Evolutionary conservation across 2,329 filamentous ascomycete species (phyloP).

Genomic region (Penicillium sp.): DNA sequence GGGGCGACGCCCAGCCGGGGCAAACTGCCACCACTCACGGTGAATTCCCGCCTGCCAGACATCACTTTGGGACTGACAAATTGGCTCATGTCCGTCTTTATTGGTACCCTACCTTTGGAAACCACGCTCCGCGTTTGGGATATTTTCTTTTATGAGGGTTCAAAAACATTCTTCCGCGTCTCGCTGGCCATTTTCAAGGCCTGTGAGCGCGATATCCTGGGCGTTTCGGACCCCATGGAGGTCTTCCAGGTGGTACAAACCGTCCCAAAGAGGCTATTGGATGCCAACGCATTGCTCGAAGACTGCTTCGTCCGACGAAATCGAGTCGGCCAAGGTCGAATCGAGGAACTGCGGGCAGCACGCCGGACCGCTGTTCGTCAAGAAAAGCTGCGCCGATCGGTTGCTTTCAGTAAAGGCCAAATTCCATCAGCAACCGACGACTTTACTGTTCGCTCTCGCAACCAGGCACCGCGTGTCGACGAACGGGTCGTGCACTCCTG

Average conservation of each 20-base stretch:
- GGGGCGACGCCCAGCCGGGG: slow-evolving; percentile 47
- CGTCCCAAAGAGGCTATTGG: slow-evolving; percentile 77
- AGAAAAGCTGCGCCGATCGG: slow-evolving; percentile 45
- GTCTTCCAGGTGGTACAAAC: slow-evolving; percentile 93
- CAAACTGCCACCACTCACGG: slow-evolving; percentile 47
- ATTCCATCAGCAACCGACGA: slow-evolving; percentile 38
- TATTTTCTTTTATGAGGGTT: slow-evolving; percentile 92
- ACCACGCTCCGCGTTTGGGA: slow-evolving; percentile 93
- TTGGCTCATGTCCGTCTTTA: slow-evolving; percentile 98
- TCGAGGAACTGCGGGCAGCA: slow-evolving; percentile 76
- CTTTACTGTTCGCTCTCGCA: slow-evolving; percentile 34
- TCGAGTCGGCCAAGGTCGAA: slow-evolving; percentile 77
- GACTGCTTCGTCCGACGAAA: slow-evolving; percentile 79
- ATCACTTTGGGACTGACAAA: slow-evolving; percentile 92
- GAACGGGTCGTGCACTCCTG: slow-evolving; percentile 39
- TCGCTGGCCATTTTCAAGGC: slow-evolving; percentile 90
- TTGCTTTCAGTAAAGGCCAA: slow-evolving; percentile 39
- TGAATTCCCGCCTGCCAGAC: slow-evolving; percentile 70
- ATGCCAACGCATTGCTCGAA: slow-evolving; percentile 81
- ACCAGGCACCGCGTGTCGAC: slow-evolving; percentile 34
- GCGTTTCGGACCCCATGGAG: slow-evolving; percentile 85
- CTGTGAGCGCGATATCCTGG: slow-evolving; percentile 78
- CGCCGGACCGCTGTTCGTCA: slow-evolving; percentile 58
- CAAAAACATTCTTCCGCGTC: slow-evolving; percentile 90
- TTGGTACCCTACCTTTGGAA: slow-evolving; percentile 89